Base-by-base conservation (phyloP, 116 monocot species). In the Dioscorea cayenensis region DNA sequence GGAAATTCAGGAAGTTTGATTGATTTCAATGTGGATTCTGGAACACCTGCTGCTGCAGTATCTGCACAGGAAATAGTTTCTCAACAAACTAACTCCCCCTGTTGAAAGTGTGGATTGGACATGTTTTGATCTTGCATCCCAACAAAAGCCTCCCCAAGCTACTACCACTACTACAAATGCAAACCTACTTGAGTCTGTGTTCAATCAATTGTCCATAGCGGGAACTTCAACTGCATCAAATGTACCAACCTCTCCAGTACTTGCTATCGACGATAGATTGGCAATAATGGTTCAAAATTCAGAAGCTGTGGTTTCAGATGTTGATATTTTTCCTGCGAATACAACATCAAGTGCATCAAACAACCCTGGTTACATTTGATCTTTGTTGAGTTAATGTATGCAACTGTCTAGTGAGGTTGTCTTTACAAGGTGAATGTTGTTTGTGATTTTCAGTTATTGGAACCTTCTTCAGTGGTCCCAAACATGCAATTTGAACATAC, bases 21-120 rank as follows among this genome's bases (percentile, higher is more conserved):
- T 51, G 92, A 87, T 77, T 87, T 92, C 75, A 95, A 92, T 55
- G 55, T n/a, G 37, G 92, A 95, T 79, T 95, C 89, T 36, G 75
- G 60, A 75, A 61, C 78, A 60, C 14, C 55, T 55, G 55, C 17
- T 51, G 17, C 6, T 55, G 10, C 55, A 18, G 19, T n/a, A 55
- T 5, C 18, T 16, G 3, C 55, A 18, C 55, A 55, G 14, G 6
- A 43, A 43, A 18, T 16, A 18, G 55, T 55, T 55, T 2, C 55
- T 55, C 78, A 74, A 71, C 80, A 80, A 78, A 72, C 64, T 6
- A 72, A 59, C 16, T 66, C 19, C 68, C 51, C 70, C 76, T 37
- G 66, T 72, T 77, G 75, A 65, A 81, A 51, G 76, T 76, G 86
- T 73, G 72, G 72, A 84, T 65, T 92, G 92, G 92, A 85, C 92